A percentile compares a stretch with the other conserved stretches of the same genome.
phyloP scores from a whole-genome alignment of 805 yeast species.

The Candida silvicultrix region DNA sequence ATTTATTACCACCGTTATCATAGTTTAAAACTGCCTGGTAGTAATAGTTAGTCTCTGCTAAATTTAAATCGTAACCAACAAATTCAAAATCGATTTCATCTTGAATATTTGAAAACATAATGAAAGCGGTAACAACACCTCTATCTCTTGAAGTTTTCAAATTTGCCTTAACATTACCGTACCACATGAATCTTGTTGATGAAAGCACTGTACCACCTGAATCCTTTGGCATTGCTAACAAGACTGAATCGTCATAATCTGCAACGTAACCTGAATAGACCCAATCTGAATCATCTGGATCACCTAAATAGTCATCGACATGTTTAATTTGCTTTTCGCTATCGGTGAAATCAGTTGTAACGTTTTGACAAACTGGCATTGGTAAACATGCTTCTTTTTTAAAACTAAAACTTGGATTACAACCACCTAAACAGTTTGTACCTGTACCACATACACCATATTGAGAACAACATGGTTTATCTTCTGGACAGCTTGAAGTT shows the following conservation, averaged over 20 bases:
- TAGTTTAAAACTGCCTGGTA: slow-evolving; percentile 68
- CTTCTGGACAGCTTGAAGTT: slow-evolving; percentile 63
- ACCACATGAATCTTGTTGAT: slow-evolving; percentile 78
- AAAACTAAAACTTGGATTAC: slow-evolving; percentile 49
- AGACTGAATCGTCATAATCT: slow-evolving; percentile 48
- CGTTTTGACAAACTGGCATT: slow-evolving; percentile 63
- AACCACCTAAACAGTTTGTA: slow-evolving; percentile 74
- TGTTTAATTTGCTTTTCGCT: slow-evolving; percentile 12
- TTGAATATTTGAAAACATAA: slow-evolving; percentile 74
- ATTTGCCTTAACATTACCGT: slow-evolving; percentile 68
- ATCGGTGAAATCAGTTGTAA: slow-evolving; percentile 34
- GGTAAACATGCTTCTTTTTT: slow-evolving; percentile 70
- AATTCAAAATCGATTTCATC: slow-evolving; percentile 91
- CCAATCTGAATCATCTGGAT: slow-evolving; percentile 64
- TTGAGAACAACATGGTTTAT: slow-evolving; percentile 76
- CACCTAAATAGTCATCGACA: slow-evolving; percentile 45
- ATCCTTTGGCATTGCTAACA: slow-evolving; percentile 74
- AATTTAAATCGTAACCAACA: slow-evolving; percentile 65
- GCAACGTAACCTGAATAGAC: slow-evolving; percentile 50
- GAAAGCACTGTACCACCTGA: slow-evolving; percentile 76
- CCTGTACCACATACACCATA: slow-evolving; percentile 81
- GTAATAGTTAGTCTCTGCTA: slow-evolving; percentile 76
- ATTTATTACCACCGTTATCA: slow-evolving; percentile 43
- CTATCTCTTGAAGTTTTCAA: slow-evolving; percentile 66
- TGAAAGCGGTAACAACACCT: slow-evolving; percentile 86